Evolutionary conservation across 768 basidiomycete genomes (phyloP), one percentile per base, ranked within the genome.

Genomic region (Trametes cingulata): DNA sequence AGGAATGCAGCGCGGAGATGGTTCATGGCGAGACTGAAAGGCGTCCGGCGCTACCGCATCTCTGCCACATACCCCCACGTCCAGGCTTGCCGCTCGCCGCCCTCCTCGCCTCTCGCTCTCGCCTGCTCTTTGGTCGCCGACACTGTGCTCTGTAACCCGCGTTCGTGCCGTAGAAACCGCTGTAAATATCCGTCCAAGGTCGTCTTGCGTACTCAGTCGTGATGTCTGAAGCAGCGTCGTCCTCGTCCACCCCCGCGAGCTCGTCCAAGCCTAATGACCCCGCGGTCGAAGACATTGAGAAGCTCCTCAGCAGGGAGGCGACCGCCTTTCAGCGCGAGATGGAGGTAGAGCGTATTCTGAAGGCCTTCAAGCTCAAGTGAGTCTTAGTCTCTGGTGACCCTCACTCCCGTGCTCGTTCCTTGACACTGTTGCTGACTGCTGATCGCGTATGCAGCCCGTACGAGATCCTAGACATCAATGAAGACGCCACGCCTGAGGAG

Each of bases 361-460:
- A 87, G 67, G 88, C 95, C 0, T 98, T 99, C 84, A 98, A 94
- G 74, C 82, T 98, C 67, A 99, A 98, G 95, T 96, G 59, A 65
- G 86, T 75, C 19, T 46, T 43, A 39, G 15, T 55, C 10, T 15
- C 29, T 17, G 10, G 49, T 10, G 15, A 35, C 51, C 6, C 45
- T n/a, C 40, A 24, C 19, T 35, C 29, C n/a, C 3, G 27, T 20
- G 17, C 46, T 41, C n/a, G n/a, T n/a, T n/a, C 39, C 42, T 33
- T 33, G n/a, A n/a, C n/a, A n/a, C n/a, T n/a, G 15, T 5, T 41
- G 14, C 6, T 37, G 13, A 9, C 27, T 58, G 60, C 36, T n/a
- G 35, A 35, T 37, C 27, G 6, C 17, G 22, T n/a, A 7, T 50
- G 36, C 60, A 96, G 94, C 72, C 93, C 97, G 39, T 99, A 98